Evolutionary conservation across 352 stramenopile genomes (phyloP).

Genomic region (Pythium inflatum): DNA sequence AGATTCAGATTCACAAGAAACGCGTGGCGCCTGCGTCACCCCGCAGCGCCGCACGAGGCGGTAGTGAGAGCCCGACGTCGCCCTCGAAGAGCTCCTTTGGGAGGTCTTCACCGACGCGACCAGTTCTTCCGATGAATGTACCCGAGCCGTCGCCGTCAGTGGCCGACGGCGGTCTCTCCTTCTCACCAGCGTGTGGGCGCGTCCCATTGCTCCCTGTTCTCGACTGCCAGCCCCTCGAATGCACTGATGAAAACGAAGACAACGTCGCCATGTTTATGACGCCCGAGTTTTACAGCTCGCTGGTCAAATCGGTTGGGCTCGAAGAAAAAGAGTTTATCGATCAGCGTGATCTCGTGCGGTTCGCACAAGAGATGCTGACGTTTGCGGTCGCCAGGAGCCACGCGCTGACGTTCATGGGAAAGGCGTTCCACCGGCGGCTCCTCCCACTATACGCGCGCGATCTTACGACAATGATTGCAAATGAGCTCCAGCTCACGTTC

Average conservation of each 20-base stretch:
- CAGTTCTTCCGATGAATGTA: neutral
- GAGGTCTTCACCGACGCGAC: neutral
- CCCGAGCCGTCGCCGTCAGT: conserved; percentile 19
- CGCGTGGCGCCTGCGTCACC: conserved; percentile 25
- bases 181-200: conserved; percentile 16
- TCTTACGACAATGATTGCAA: conserved; percentile 44
- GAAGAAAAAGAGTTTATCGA: conserved; percentile 36
- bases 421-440: conserved; percentile 56
- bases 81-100: neutral
- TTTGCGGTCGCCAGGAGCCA: conserved; percentile 58
- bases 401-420: conserved; percentile 61
- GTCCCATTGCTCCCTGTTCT: conserved; percentile 24
- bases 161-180: conserved; percentile 14
- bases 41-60: neutral
- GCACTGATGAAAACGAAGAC: neutral
- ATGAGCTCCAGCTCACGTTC: conserved; percentile 48
- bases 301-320: conserved; percentile 26
- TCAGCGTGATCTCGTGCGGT: conserved; percentile 45
- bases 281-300: conserved; percentile 43
- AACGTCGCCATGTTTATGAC: conserved; percentile 37
- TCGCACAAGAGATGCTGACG: conserved; percentile 58
- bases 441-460: conserved; percentile 56
- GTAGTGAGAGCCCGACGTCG: conserved; percentile 6
- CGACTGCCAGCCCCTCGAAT: conserved; percentile 11
- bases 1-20: conserved; percentile 63